Evolutionary conservation across 495 filamentous ascomycete genomes (phyloP), one percentile per base, ranked within the genome.

Genomic region (Recurvomyces mirabilis): DNA sequence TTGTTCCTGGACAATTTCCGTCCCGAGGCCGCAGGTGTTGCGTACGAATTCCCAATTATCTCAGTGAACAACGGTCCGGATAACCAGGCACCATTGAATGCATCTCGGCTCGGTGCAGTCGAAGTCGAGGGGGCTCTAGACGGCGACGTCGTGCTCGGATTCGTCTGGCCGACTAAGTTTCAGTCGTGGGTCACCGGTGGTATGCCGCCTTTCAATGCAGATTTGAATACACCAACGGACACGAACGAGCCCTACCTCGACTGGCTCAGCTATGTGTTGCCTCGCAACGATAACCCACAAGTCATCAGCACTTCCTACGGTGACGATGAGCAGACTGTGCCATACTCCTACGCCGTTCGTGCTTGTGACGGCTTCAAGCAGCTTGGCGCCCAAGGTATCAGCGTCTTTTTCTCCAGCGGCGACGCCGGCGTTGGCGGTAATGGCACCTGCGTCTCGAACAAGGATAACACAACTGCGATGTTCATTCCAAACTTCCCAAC

Each of bases 1-100:
- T 41, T 64, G 4, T 75, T 71, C 50, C 65, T 75, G 11, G 33
- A 63, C 23, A 63, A 66, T 43, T 73, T 62, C 52, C 63, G 68
- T 2, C 71, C 72, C 1, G 69, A 67, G n/a, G 68, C 62, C 11
- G 64, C 61, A 30, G 52, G 57, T 0, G 57, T 57, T 12, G 71
- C 65, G 3, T 47, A 62, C 12, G 49, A 57, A 11, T 73, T 73
- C 53, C 62, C 56, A 5, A 57, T 67, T n/a, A 53, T 60, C 20
- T 52, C 60, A 26, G 65, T 73, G 38, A 60, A 60, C 24, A 53
- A 58, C 33, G 71, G 65, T 5, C 36, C 48, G 6, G 54, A 61
- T 20, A 56, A 67, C 38, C 61, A 70, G 43, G 59, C 55, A 2
- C 65, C 60, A 1, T 38, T 60, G 25, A 62, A 49, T 26, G 20